phyloP scores from a whole-genome alignment of 2,329 filamentous ascomycete species.

The Penicillium palitans region DNA sequence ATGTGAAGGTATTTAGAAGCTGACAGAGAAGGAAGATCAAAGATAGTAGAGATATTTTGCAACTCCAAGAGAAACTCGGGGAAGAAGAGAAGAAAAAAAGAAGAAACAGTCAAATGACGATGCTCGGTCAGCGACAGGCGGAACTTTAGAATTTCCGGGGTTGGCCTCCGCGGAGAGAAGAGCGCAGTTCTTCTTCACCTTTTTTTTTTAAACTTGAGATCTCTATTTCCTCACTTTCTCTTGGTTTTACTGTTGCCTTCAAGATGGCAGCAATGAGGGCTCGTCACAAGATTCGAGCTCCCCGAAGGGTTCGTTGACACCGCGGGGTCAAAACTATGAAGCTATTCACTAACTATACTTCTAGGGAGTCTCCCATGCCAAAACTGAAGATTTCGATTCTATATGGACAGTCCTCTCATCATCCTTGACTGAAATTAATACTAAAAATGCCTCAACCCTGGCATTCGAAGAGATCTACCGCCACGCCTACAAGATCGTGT shows the following conservation, averaged over 20 bases:
- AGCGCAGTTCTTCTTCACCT: constrained; percentile 9
- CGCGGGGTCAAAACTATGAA: constrained; percentile 8
- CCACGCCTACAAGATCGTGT: constrained; percentile 87
- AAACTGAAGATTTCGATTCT: constrained; percentile 76
- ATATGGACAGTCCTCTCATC: constrained; percentile 76
- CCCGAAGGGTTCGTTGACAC: constrained; percentile 59
- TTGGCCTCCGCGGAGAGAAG: constrained; percentile 30
- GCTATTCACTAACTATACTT: constrained; percentile 16
- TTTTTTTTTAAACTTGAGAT: background rate
- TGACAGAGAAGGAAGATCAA: background rate
- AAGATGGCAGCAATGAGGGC: constrained; percentile 55
- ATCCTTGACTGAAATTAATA: constrained; percentile 84
- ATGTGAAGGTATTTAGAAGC: background rate
- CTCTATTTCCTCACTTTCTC: background rate
- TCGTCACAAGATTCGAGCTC: constrained; percentile 65
- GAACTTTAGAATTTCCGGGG: constrained; percentile 14
- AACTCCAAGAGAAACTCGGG: background rate
- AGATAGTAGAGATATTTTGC: background rate
- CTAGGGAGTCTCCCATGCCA: constrained; percentile 57
- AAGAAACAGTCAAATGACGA: constrained; percentile 4
- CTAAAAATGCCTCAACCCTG: constrained; percentile 81
- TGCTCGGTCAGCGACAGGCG: constrained; percentile 14
- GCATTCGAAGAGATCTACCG: constrained; percentile 97
- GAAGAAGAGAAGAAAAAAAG: background rate
- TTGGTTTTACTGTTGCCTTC: background rate